Percentiles rank a stretch among this genome's conserved stretches.
phyloP scores from a whole-genome alignment of 2,329 filamentous ascomycete genomes.

The Botrytis paeoniae region DNA sequence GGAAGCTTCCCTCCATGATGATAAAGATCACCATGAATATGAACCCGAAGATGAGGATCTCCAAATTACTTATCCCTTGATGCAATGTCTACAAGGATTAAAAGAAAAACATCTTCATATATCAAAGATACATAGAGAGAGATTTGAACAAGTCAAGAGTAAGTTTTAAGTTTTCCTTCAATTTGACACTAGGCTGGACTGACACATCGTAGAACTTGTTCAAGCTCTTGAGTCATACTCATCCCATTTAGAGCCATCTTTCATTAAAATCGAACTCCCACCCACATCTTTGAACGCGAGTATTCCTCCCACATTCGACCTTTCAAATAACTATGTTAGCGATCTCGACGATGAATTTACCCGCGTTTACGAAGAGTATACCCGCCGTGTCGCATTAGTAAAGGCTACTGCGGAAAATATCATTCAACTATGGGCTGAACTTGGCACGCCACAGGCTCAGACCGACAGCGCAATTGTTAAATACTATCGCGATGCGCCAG shows the following conservation, averaged over 20 bases:
- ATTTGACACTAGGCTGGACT: slow-evolving; percentile 16
- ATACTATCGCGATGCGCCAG: slow-evolving; percentile 83
- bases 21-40: slow-evolving; percentile 61
- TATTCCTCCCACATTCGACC: slow-evolving; percentile 79
- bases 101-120: slow-evolving; percentile 85
- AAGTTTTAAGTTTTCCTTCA: slow-evolving; percentile 39
- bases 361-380: slow-evolving; percentile 95
- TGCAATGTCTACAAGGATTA: slow-evolving; percentile 71
- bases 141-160: slow-evolving; percentile 96
- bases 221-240: slow-evolving; percentile 94
- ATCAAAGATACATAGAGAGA: slow-evolving; percentile 79
- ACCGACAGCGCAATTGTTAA: slow-evolving; percentile 86
- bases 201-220: slow-evolving; percentile 68
- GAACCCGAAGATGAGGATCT: slow-evolving; percentile 65
- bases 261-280: slow-evolving; percentile 80
- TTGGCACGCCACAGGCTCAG: slow-evolving; percentile 90
- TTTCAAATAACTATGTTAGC: slow-evolving; percentile 86
- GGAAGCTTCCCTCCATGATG: slow-evolving; percentile 83
- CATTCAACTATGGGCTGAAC: slow-evolving; percentile 91
- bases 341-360: slow-evolving; percentile 88
- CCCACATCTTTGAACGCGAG: slow-evolving; percentile 74
- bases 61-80: slow-evolving; percentile 78
- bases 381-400: slow-evolving; percentile 73
- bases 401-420: slow-evolving; percentile 76
- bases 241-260: slow-evolving; percentile 86